A percentile compares a stretch with the other conserved stretches of the same genome.
These are phyloP conservation scores for Cutaneotrichosporon cutaneum DNA, from an alignment of 1,284 basidiomycete genomes.

Conservation along the genomic window DNA sequence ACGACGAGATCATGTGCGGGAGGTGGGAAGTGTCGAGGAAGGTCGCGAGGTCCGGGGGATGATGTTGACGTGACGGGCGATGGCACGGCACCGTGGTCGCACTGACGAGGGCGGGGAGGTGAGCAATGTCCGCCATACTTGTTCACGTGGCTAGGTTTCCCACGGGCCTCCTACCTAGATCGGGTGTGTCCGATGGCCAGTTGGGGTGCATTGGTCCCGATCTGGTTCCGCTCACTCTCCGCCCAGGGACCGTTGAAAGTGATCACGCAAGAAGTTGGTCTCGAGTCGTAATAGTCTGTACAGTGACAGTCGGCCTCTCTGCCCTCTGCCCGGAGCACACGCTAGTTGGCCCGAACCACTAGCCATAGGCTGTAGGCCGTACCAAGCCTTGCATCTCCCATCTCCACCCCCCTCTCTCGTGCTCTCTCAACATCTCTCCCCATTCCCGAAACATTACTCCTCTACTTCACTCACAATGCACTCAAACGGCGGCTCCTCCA, in stretches of 20 bases:
- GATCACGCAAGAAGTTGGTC: constrained; percentile 3
- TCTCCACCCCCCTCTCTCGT: neutral
- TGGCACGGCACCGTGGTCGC: neutral
- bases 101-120: neutral
- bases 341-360: neutral
- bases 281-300: neutral
- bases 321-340: no score
- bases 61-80: constrained; percentile 4
- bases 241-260: no score
- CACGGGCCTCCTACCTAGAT: neutral
- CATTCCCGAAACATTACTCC: neutral
- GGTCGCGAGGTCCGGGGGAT: neutral
- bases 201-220: neutral
- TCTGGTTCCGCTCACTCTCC: constrained; percentile 1
- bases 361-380: no score
- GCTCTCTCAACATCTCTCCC: neutral
- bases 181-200: neutral
- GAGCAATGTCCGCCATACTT: neutral
- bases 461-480: neutral
- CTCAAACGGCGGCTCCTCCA: neutral
- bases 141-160: neutral
- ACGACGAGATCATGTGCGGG: neutral
- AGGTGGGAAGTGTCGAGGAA: neutral
- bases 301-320: no score
- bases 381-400: neutral